Percentiles rank a stretch among this genome's conserved stretches.
Evolutionary conservation across 345 rosid species (phyloP).

Genomic region (Psidium guajava): DNA sequence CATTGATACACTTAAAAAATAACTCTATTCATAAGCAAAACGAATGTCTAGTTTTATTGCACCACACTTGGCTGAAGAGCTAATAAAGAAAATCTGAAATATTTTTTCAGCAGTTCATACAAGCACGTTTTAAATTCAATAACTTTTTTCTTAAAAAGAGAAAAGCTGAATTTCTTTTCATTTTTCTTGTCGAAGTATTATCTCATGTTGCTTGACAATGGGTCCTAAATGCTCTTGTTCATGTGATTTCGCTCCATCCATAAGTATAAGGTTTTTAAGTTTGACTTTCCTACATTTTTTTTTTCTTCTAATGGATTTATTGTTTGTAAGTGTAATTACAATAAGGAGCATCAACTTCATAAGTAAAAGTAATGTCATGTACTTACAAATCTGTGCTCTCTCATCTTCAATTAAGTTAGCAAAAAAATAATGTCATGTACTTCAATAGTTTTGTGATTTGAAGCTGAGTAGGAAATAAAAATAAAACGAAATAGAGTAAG

Average conservation of each 20-base stretch:
- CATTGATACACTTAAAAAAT: neutral
- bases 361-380: neutral
- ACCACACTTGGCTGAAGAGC: neutral
- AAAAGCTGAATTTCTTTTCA: neutral
- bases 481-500: neutral
- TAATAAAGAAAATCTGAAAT: neutral
- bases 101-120: neutral
- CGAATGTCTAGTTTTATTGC: neutral
- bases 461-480: neutral
- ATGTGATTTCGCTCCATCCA: too few species aligned
- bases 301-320: neutral
- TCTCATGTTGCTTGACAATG: too few species aligned
- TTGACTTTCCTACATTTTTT: neutral
- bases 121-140: neutral
- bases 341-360: neutral
- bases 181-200: too few species aligned
- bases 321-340: neutral
- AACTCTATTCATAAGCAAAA: neutral
- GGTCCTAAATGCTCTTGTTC: too few species aligned
- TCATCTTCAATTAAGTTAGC: neutral
- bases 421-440: neutral
- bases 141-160: neutral
- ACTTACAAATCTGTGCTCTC: neutral
- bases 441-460: neutral
- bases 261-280: too few species aligned